Evolutionary conservation across 176 grass and related monocot species (phyloP).

Genomic region (Dactylis glomerata): DNA sequence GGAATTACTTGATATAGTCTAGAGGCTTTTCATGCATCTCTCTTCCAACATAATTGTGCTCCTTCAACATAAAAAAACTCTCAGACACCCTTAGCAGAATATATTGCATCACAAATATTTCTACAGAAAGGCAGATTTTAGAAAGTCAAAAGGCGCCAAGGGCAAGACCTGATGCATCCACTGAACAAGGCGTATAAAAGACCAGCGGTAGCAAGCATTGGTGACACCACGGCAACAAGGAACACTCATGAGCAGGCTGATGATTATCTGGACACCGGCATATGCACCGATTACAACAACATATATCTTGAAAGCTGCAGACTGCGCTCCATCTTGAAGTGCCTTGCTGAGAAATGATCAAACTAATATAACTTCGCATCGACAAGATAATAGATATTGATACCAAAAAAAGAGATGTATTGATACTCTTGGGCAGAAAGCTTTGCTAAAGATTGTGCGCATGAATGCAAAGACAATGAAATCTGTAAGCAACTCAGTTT

Average conservation of each 20-base stretch:
- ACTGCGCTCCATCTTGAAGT: slow-evolving; percentile 62
- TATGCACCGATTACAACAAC: slow-evolving; percentile 67
- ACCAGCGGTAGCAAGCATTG: slow-evolving; percentile 63
- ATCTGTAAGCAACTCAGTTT: background rate
- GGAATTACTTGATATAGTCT: slow-evolving; percentile 82
- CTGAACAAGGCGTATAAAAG: slow-evolving; percentile 61
- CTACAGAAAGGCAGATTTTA: slow-evolving; percentile 19
- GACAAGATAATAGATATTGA: background rate
- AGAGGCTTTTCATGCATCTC: slow-evolving; percentile 68
- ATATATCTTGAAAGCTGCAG: slow-evolving; percentile 82
- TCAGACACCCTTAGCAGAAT: slow-evolving; percentile 28
- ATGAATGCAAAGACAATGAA: background rate
- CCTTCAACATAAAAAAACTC: slow-evolving; percentile 53
- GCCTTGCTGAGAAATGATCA: slow-evolving; percentile 63
- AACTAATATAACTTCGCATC: slow-evolving; percentile 33
- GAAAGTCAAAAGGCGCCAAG: background rate
- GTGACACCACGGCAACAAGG: slow-evolving; percentile 77
- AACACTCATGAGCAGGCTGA: slow-evolving; percentile 59
- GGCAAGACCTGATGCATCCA: slow-evolving; percentile 88
- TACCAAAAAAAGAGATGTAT: background rate
- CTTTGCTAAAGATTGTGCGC: background rate
- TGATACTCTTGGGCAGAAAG: background rate
- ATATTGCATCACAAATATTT: slow-evolving; percentile 7
- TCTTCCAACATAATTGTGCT: slow-evolving; percentile 86
- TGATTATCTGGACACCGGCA: slow-evolving; percentile 61